Base-by-base conservation (phyloP, 1,284 basidiomycete genomes). In the Cystobasidiaceae sp. region DNA sequence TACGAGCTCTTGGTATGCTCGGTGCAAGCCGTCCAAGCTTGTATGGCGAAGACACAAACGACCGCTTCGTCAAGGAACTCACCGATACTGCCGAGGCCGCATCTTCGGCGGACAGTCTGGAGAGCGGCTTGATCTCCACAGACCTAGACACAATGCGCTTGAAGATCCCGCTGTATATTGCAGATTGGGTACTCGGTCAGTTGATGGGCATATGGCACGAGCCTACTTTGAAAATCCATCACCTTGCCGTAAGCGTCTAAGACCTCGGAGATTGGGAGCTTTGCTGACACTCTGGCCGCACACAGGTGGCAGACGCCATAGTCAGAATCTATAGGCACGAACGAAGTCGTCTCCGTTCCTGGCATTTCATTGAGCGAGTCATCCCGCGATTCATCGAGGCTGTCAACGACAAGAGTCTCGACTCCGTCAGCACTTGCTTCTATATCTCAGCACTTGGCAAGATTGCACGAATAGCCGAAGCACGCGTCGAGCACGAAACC, bases 261-360 rank as follows among this genome's bases (percentile, higher is more conserved):
- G 33, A 23, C 41, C 9, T 23, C 11, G n/a, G 27, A 43, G 7
- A 27, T 25, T 33, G 17, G 28, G n/a, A 17, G 9, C 27, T 21
- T 3, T 13, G 17, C 50, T 45, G 3, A 46, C 19, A 13, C 11
- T 51, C 19, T 7, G 19, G 11, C n/a, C 37, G 21, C 49, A 28
- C 30, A 43, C 51, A 64, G 61, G 51, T 56, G 7, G 30, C 41
- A 28, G 61, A 64, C 17, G 61, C 61, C 15, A 43, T 64, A 27
- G 61, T 64, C 13, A 37, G 61, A 2, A 64, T 64, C 21, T 64
- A 56, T 39, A 19, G 61, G 19, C 45, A 64, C 32, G 61, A 64
- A 13, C 23, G 21, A 3, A 64, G 61, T 28, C 39, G 52, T 0
- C 25, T 8, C 5, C 50, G 61, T 7, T 64, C 61, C 19, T 56